Percentiles rank a stretch among this genome's conserved stretches.
phyloP scores from a whole-genome alignment of 2,329 filamentous ascomycete genomes.

The Fusarium papillatum region DNA sequence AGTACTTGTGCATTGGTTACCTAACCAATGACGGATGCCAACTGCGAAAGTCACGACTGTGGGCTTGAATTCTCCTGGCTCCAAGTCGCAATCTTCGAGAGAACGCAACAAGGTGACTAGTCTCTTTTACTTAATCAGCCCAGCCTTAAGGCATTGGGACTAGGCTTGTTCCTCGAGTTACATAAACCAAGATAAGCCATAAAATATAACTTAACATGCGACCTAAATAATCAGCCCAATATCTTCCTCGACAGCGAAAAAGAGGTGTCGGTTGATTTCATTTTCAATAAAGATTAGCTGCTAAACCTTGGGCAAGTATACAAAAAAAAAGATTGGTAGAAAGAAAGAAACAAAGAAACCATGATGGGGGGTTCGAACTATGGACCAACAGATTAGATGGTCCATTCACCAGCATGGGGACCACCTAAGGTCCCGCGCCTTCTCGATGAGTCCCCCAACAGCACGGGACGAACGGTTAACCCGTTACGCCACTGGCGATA shows the following conservation, averaged over 20 bases:
- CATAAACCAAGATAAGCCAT: neutral
- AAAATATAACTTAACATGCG: neutral
- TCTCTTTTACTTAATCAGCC: neutral
- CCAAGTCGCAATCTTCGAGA: neutral
- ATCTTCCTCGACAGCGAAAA: neutral
- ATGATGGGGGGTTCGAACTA: neutral
- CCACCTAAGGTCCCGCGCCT: too few species aligned
- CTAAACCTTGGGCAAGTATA: neutral
- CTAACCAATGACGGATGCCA: neutral
- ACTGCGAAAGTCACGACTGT: neutral
- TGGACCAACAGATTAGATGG: neutral
- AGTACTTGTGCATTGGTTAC: neutral
- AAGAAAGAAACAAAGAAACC: neutral
- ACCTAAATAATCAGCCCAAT: neutral
- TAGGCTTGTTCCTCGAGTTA: neutral
- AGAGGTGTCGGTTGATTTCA: too few species aligned
- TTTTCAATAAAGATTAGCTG: too few species aligned
- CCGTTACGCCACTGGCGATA: neutral
- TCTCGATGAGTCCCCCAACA: neutral
- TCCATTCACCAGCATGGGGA: too few species aligned
- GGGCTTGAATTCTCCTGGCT: neutral
- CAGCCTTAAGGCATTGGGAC: neutral
- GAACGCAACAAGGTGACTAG: neutral
- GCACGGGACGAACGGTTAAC: neutral
- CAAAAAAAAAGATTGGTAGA: neutral